Base-by-base conservation (phyloP, 495 filamentous ascomycete genomes). In the Penicillium pulvis region DNA sequence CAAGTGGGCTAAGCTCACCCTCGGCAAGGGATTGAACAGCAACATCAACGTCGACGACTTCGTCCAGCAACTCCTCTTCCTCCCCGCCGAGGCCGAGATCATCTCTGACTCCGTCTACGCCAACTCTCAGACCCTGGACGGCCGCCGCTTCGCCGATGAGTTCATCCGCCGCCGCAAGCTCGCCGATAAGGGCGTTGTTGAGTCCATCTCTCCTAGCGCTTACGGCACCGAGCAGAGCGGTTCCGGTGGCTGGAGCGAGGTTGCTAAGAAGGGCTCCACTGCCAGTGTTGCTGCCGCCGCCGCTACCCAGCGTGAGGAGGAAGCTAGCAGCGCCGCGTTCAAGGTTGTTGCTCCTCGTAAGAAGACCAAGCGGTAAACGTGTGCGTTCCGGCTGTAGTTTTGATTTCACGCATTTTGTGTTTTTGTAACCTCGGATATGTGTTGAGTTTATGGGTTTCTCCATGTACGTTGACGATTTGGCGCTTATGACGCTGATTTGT, bases 301-400 rank as follows among this genome's bases (percentile, higher is more conserved):
- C 57, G 47, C 80, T 26, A 67, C 75, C 11, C 81, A 79, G 62
- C 79, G 77, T 14, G 73, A 82, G 63, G 82, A 84, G 59, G 78
- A 82, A 52, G 73, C 77, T 58, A 72, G 79, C 59, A 81, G 76
- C 67, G 76, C 85, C 10, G 84, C 84, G 6, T 98, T 97, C 77
- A 91, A 91, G 79, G 88, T 98, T 44, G 93, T 98, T 42, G 85
- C 90, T 45, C 83, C 87, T 59, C 93, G 95, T 73, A 98, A 97
- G 85, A 96, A 95, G 84, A 90, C 91, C 59, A 94, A 88, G 81
- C 83, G 85, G 77, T 89, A 75, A 65, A 53, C 28, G 57, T 62
- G 49, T 62, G 61, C 55, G 53, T 52, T 56, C 10, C 10, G 12
- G 35, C 26, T 55, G 26, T 8, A 10, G 17, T 39, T 36, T 30